Evolutionary conservation across 2,329 filamentous ascomycete genomes (phyloP), one percentile per base, ranked within the genome.

Genomic region (Nemania sp.): DNA sequence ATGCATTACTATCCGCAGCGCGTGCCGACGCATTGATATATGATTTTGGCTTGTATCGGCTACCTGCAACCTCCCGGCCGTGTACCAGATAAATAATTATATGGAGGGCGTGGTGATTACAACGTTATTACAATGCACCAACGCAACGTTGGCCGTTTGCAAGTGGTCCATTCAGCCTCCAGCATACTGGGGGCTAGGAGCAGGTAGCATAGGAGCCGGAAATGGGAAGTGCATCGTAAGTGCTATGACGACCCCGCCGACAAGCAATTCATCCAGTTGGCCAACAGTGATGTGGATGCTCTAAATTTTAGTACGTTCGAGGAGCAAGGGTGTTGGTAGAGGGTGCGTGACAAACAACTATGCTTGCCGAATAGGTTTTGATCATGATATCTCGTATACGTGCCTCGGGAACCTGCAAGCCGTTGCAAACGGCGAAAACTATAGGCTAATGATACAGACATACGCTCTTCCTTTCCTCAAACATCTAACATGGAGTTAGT

Each of bases 101-200:
- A 49, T 27, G 18, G n/a, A 32, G 20, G 13, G 27, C 35, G 47
- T 20, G 35, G 10, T 55, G 20, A n/a, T 55, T 24, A 32, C 45
- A 2, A 45, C 4, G 8, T 11, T 29, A n/a, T 64, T 22, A 24
- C 62, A 29, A 26, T 51, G 47, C 22, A 55, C 18, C n/a, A 1
- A 27, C 15, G 41, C 8, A 29, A 49, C 18, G 20, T 7, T 47
- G 20, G 24, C 22, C n/a, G 24, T 43, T 47, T 55, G 2, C n/a
- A 61, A 43, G 43, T 56, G 57, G 56, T 15, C 41, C 56, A 61
- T 49, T 47, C 8, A 41, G 56, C 18, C 49, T 35, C 41, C 15
- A 51, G 32, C 51, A 56, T 61, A 41, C 26, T 47, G 26, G 27
- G 32, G 18, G 15, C 18, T 11, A 47, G 20, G 35, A 54, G 6